Evolutionary conservation across 768 basidiomycete species (phyloP).

Genomic region (Suillus americanus): DNA sequence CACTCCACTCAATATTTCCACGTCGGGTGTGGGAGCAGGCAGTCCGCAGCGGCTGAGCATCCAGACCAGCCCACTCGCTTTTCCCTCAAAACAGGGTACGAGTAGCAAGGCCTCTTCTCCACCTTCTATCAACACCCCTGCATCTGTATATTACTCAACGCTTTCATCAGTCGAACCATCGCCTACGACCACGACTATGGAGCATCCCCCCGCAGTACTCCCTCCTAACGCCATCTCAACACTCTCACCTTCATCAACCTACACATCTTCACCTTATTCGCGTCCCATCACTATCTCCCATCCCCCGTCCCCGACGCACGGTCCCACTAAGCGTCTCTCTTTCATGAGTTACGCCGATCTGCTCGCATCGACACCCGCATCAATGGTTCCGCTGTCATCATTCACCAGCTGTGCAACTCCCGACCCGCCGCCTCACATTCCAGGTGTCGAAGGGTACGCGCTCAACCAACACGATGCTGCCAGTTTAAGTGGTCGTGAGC

Average conservation of each 20-base stretch:
- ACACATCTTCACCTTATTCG: conserved; percentile 25
- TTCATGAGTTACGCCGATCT: conserved; percentile 91
- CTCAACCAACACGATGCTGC: conserved; percentile 25
- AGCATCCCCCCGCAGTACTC: conserved; percentile 26
- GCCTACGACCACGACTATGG: conserved; percentile 36
- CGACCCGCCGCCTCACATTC: conserved; percentile 76
- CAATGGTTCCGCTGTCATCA: conserved; percentile 68
- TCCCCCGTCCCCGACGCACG: conserved; percentile 49
- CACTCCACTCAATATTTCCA: conserved; percentile 17
- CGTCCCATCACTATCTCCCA: conserved; percentile 26
- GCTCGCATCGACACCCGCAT: conserved; percentile 71
- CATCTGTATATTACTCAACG: conserved; percentile 49
- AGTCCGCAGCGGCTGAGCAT: conserved; percentile 22
- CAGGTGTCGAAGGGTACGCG: conserved; percentile 50
- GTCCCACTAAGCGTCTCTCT: conserved; percentile 67
- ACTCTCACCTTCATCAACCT: conserved; percentile 26
- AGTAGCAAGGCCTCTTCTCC: conserved; percentile 16
- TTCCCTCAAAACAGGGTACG: conserved; percentile 4
- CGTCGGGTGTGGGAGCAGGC: conserved; percentile 31
- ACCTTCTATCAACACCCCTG: conserved; percentile 44
- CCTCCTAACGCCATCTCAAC: conserved; percentile 14
- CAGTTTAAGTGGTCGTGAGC: conserved; percentile 30
- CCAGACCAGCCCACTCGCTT: conserved; percentile 20
- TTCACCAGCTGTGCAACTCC: conserved; percentile 63
- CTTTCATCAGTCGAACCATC: conserved; percentile 38